Percentiles rank a stretch among this genome's conserved stretches.
These are phyloP conservation scores for Penicillium pancosmium DNA, from an alignment of 495 filamentous ascomycete genomes.

Conservation along the genomic window DNA sequence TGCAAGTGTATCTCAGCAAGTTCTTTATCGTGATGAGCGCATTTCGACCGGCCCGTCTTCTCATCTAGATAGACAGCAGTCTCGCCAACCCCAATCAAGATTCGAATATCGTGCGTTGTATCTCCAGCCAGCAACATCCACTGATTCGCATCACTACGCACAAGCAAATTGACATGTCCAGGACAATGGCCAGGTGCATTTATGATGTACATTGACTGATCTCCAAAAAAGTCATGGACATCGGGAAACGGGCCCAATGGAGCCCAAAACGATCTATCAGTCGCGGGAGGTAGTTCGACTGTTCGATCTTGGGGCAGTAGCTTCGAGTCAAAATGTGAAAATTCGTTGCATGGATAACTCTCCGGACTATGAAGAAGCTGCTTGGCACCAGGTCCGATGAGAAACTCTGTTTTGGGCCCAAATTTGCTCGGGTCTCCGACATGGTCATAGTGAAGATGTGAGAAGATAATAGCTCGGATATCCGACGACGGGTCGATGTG, in stretches of 20 bases:
- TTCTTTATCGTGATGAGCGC: conserved; percentile 1
- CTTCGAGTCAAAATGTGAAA: conserved; percentile 38
- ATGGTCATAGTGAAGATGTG: conserved; percentile 50
- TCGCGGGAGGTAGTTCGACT: conserved; percentile 24
- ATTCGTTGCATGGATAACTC: conserved; percentile 30
- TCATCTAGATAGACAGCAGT: conserved; percentile 30
- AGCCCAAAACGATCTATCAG: neutral
- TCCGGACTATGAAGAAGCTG: conserved; percentile 28
- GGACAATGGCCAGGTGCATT: conserved; percentile 50
- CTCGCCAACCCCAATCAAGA: conserved; percentile 42
- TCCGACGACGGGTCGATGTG: conserved; percentile 32
- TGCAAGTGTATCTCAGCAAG: neutral
- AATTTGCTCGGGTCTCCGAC: conserved; percentile 44
- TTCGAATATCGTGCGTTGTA: conserved; percentile 48
- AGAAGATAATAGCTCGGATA: conserved; percentile 43
- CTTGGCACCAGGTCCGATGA: conserved; percentile 40
- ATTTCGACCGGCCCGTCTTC: neutral
- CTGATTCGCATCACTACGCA: conserved; percentile 18
- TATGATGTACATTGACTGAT: conserved; percentile 41
- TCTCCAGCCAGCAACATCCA: conserved; percentile 51
- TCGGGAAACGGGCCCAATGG: conserved; percentile 19
- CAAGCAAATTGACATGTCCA: conserved; percentile 52
- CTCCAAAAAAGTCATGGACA: conserved; percentile 46
- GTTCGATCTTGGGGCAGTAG: conserved; percentile 37
- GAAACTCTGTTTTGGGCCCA: conserved; percentile 28